Conservation (phyloP, 2,329 filamentous ascomycete species). For the Alternaria gansuensis region DNA sequence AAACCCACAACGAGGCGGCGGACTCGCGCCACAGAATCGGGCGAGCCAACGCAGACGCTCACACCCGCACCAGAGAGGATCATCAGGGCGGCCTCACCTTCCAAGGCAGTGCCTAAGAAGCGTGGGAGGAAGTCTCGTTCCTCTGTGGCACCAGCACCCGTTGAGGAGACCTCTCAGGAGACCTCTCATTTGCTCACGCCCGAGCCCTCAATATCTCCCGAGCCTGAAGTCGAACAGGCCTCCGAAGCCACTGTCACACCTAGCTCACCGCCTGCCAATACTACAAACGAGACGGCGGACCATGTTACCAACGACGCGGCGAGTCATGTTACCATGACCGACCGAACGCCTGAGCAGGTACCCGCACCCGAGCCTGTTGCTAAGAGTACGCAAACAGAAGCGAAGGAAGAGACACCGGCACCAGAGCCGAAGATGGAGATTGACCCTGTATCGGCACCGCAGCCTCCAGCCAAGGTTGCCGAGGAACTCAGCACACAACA, state of each 20-base stretch:
- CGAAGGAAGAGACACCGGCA: slow-evolving; percentile 64
- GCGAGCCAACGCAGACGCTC: slow-evolving; percentile 69
- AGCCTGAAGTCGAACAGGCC: slow-evolving; percentile 60
- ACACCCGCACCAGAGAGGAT: slow-evolving; percentile 65
- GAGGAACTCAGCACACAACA: slow-evolving; percentile 80
- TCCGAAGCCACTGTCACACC: slow-evolving; percentile 21
- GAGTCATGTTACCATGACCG: slow-evolving; percentile 67
- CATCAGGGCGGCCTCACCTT: slow-evolving; percentile 45
- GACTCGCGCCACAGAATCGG: slow-evolving; percentile 56
- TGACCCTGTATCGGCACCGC: slow-evolving; percentile 54
- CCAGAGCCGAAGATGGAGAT: slow-evolving; percentile 33
- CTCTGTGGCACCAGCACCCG: slow-evolving; percentile 53
- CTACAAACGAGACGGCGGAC: slow-evolving; percentile 63
- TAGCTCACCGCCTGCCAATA: slow-evolving; percentile 73
- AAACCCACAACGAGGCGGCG: slow-evolving; percentile 57
- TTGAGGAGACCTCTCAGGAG: slow-evolving; percentile 53
- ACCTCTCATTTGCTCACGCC: slow-evolving; percentile 57
- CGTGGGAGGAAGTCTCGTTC: slow-evolving; percentile 59
- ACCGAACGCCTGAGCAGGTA: slow-evolving; percentile 50
- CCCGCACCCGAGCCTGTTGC: slow-evolving; percentile 59
- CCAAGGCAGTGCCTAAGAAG: slow-evolving; percentile 64
- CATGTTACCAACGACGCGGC: slow-evolving; percentile 68
- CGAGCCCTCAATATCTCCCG: slow-evolving; percentile 65
- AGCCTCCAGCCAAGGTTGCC: slow-evolving; percentile 51
- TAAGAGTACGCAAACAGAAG: slow-evolving; percentile 75